Percentiles rank a stretch among this genome's conserved stretches.
These are phyloP conservation scores for Aspergillus pseudoterreus DNA, from an alignment of 2,329 filamentous ascomycete genomes.

Conservation along the genomic window DNA sequence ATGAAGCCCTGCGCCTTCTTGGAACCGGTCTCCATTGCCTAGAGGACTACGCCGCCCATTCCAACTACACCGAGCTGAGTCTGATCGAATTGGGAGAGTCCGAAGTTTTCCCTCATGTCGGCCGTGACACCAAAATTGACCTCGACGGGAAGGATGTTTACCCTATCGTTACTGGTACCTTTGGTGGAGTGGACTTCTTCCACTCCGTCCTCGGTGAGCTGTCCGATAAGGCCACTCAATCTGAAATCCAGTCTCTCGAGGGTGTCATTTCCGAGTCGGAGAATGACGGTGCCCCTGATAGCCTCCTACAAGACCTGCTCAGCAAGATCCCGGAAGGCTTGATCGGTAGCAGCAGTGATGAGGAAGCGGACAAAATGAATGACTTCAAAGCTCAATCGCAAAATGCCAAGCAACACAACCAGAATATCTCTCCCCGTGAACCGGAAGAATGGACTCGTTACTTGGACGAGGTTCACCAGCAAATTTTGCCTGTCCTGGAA, in stretches of 20 bases:
- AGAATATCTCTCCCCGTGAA: slow-evolving; percentile 69
- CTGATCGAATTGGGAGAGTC: slow-evolving; percentile 81
- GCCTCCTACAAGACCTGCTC: slow-evolving; percentile 72
- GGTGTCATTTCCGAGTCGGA: slow-evolving; percentile 66
- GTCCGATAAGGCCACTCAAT: slow-evolving; percentile 85
- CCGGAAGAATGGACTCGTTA: slow-evolving; percentile 83
- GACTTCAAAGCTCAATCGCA: slow-evolving; percentile 75
- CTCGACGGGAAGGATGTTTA: slow-evolving; percentile 69
- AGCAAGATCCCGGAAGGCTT: slow-evolving; percentile 78
- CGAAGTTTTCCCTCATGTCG: slow-evolving; percentile 83
- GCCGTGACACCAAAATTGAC: slow-evolving; percentile 65
- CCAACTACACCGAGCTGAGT: slow-evolving; percentile 86
- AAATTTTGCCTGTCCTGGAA: slow-evolving; percentile 85
- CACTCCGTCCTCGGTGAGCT: slow-evolving; percentile 79
- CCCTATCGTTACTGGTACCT: slow-evolving; percentile 84
- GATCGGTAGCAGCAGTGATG: slow-evolving; percentile 64
- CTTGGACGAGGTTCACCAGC: slow-evolving; percentile 66
- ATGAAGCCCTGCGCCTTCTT: slow-evolving; percentile 80
- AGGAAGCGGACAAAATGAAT: slow-evolving; percentile 68
- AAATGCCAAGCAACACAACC: slow-evolving; percentile 70
- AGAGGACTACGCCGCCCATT: slow-evolving; percentile 90
- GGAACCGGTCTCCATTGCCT: slow-evolving; percentile 88
- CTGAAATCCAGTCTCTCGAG: slow-evolving; percentile 84
- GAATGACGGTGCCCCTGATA: slow-evolving; percentile 63
- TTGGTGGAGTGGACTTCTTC: slow-evolving; percentile 90